A percentile compares a stretch with the other conserved stretches of the same genome.
phyloP scores from a whole-genome alignment of 495 filamentous ascomycete species.

The Articulospora tetracladia region DNA sequence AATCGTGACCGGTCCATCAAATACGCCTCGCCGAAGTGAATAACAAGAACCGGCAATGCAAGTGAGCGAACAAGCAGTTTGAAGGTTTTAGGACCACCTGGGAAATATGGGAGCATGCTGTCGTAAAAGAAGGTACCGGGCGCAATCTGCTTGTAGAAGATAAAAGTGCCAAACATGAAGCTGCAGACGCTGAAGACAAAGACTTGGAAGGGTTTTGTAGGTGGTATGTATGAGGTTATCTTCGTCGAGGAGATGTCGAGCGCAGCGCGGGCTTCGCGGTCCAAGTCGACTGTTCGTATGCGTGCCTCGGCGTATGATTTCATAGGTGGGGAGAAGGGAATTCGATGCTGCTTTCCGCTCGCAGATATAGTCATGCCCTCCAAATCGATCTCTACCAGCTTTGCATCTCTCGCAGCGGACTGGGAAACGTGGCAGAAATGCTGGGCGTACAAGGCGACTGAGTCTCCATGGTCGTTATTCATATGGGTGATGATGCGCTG shows the following conservation, averaged over 20 bases:
- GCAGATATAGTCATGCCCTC: conserved; percentile 44
- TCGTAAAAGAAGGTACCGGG: conserved; percentile 54
- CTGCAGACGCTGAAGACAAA: conserved; percentile 44
- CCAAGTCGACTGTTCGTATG: conserved; percentile 61
- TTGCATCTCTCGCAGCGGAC: conserved; percentile 34
- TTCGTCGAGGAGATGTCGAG: conserved; percentile 53
- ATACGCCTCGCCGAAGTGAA: conserved; percentile 52
- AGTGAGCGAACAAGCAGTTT: conserved; percentile 36
- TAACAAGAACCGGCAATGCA: conserved; percentile 39
- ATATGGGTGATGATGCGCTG: conserved; percentile 68
- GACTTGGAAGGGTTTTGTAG: conserved; percentile 33
- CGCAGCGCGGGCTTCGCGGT: conserved; percentile 47
- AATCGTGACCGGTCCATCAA: conserved; percentile 47
- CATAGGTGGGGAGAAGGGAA: conserved; percentile 64
- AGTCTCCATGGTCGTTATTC: conserved; percentile 66
- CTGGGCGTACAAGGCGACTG: conserved; percentile 58
- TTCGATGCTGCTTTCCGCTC: conserved; percentile 35
- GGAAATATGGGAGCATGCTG: conserved; percentile 34
- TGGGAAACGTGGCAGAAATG: conserved; percentile 40
- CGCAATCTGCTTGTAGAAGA: conserved; percentile 39
- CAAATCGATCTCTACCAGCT: conserved; percentile 53
- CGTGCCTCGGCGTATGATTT: conserved; percentile 51
- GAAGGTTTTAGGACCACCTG: conserved; percentile 48
- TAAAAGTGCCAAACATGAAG: conserved; percentile 38
- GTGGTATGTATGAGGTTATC: conserved; percentile 51